phyloP scores from a whole-genome alignment of 495 filamentous ascomycete genomes.

The Tuber melanosporum region DNA sequence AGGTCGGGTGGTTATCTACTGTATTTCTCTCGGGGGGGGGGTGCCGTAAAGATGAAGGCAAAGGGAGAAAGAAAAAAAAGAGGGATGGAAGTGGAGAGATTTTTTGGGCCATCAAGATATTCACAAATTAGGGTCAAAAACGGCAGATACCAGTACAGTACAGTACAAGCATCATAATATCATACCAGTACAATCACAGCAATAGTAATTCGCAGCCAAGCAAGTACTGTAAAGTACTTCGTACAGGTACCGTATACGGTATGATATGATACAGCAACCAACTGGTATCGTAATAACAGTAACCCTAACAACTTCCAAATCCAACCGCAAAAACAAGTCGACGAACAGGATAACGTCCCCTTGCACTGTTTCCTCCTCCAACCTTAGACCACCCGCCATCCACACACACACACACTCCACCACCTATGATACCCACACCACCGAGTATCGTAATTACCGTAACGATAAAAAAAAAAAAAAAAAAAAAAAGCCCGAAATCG shows the following conservation, averaged over 20 bases:
- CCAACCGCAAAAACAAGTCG: neutral
- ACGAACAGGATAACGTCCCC: conserved; percentile 34
- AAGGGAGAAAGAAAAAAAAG: conserved; percentile 12
- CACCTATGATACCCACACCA: neutral
- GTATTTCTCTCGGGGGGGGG: conserved; percentile 21
- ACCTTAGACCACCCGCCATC: neutral
- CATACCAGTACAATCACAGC: neutral
- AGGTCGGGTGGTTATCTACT: neutral
- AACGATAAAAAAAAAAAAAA: neutral
- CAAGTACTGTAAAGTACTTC: neutral
- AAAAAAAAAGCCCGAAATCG: conserved; percentile 10
- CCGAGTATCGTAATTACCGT: neutral
- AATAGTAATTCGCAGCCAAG: neutral
- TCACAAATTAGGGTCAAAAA: neutral
- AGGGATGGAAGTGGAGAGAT: conserved; percentile 10
- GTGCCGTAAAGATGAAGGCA: conserved; percentile 15
- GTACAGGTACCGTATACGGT: neutral
- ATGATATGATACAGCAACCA: neutral
- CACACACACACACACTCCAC: too few relatives aligned
- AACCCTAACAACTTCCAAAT: neutral
- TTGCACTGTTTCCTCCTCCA: conserved; percentile 23
- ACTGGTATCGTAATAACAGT: too few relatives aligned
- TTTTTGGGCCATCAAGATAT: neutral
- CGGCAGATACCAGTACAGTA: neutral
- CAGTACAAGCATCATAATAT: neutral